phyloP scores from a whole-genome alignment of 2,329 filamentous ascomycete species.

The Venturia nashicola region DNA sequence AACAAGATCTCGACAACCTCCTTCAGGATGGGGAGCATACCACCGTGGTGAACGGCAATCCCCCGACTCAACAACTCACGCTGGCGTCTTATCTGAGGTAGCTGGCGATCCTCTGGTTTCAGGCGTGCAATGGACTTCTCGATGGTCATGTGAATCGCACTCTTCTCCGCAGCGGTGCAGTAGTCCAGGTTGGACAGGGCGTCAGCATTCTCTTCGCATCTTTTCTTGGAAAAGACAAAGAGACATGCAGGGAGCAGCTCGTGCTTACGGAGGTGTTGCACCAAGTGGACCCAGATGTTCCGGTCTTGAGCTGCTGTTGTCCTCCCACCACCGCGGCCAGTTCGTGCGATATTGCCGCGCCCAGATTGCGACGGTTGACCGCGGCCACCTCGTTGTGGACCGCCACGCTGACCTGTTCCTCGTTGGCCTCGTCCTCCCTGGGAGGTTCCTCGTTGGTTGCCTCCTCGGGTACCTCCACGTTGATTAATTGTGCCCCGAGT shows the following conservation, averaged over 20 bases:
- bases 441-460: constrained; percentile 34
- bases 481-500: constrained; percentile 41
- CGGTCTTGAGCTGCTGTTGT: constrained; percentile 89
- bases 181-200: constrained; percentile 92
- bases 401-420: constrained; percentile 34
- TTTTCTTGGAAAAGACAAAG: constrained; percentile 97
- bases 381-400: constrained; percentile 30
- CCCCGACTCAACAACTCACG: constrained; percentile 76
- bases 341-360: constrained; percentile 78
- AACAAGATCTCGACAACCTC: constrained; percentile 96
- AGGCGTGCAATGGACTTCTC: constrained; percentile 87
- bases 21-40: constrained; percentile 89
- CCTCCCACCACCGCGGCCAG: constrained; percentile 72
- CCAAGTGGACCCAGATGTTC: constrained; percentile 91
- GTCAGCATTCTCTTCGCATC: constrained; percentile 94
- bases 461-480: constrained; percentile 41
- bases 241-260: constrained; percentile 85
- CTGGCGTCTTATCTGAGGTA: constrained; percentile 87
- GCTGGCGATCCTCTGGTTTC: constrained; percentile 73
- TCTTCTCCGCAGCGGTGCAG: constrained; percentile 87
- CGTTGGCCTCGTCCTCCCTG: constrained; percentile 42
- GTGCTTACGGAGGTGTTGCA: constrained; percentile 80
- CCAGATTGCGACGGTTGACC: constrained; percentile 44
- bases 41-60: constrained; percentile 92
- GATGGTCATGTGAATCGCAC: constrained; percentile 92